Evolutionary conservation across 768 basidiomycete species (phyloP), one percentile per base, ranked within the genome.

Genomic region (Russula griseocarnosa): DNA sequence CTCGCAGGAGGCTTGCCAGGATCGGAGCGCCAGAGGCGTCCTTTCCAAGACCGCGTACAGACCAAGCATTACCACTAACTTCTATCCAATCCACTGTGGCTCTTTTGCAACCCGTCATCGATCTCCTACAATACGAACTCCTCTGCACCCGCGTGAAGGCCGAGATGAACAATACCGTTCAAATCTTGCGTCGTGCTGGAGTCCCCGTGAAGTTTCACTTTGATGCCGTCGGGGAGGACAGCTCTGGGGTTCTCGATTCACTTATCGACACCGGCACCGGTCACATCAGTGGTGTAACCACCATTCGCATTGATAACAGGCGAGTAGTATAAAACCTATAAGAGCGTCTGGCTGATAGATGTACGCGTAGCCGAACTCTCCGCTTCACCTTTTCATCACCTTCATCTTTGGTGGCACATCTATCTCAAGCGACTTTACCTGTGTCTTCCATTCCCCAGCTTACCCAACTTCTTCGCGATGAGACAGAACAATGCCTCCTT

Each of bases 401-500:
- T 18, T 91, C 90, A 13, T 81, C 82, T 11, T 74, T 94, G 30
- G 84, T 81, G n/a, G 90, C 86, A 0, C 88, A 92, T 71, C 81
- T 93, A 24, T 81, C 90, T 6, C 90, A 91, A 74, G 89, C 90
- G 16, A 92, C 88, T 1, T 74, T 92, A 20, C 71, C 81, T 1
- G 83, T 93, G 16, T 82, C 86, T 4, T 90, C 90, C 3, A 82
- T 94, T 26, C 84, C 88, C 6, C 89, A 93, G 70, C 78, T 95
- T 40, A 78, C 79, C 28, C 86, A 92, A 63, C 76, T 95, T 28
- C 79, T 95, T 13, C 78, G 79, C 26, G 88, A 93, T 67, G 94
- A 95, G 72, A 82, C 90, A 26, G 87, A 88, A 71, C 79, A 81
- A 40, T 86, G 86, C 69, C 74, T 94, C 14, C 77, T 94, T 32